Evolutionary conservation across 176 grass and related monocot genomes (phyloP), one percentile per base, ranked within the genome.

Genomic region (Puccinellia tenuiflora): DNA sequence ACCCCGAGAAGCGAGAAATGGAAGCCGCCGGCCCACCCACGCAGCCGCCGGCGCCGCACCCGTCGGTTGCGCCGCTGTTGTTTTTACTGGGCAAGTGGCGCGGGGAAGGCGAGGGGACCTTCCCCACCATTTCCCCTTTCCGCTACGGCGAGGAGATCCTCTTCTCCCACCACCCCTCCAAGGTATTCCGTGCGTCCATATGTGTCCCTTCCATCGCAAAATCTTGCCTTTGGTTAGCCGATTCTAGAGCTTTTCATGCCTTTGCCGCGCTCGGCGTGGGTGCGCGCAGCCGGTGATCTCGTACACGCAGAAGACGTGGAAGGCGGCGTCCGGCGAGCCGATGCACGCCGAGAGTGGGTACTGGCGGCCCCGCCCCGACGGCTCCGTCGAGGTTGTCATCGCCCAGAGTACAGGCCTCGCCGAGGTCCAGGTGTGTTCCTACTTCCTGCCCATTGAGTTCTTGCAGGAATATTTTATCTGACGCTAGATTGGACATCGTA

Each of bases 321-420:
- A 89, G 84, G 66, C 88, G 61, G 74, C 79, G 17, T 89, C 92
- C 4, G 92, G 92, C 31, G 95, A 97, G 78, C 92, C 90, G 21
- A 97, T 97, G 95, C 95, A 97, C 77, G 78, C 92, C 6, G 92
- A 97, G 88, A 97, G 90, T 77, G 95, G 95, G 50, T 97, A 94
- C 81, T 97, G 92, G 95, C 92, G 95, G 9, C 84, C 90, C 30
- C 85, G 89, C 57, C 66, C 88, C 21, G 92, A 92, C 24, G 86
- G 90, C 70, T 89, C 95, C 64, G 5, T 94, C 46, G 95, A 97
- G 81, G 90, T 97, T 16, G 92, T 94, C 81, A 90, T 94, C 40
- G 75, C 88, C 11, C 95, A 97, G 84, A 97, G 92, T 86, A 97
- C 95, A 56, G 92, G 95, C 40, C 92, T 97, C 15, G 71, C 86